A percentile compares a stretch with the other conserved stretches of the same genome.
Conservation (phyloP, 1,284 basidiomycete species). For the Mycena sp. region DNA sequence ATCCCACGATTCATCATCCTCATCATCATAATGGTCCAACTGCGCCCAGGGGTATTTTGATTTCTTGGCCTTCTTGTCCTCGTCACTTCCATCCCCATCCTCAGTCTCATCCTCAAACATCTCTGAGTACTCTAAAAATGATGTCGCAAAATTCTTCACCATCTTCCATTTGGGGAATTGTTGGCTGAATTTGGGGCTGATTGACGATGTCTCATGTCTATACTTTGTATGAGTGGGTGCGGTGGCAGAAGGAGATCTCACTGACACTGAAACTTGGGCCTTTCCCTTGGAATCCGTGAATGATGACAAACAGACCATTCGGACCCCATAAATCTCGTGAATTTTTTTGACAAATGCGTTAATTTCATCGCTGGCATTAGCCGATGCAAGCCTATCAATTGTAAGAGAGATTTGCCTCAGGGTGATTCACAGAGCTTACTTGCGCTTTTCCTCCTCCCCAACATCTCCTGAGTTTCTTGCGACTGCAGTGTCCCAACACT, state of each 20-base stretch:
- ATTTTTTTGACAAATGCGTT: too few species aligned
- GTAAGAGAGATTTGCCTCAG: too few species aligned
- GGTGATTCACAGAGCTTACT: not conserved
- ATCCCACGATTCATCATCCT: not conserved
- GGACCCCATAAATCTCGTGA: too few species aligned
- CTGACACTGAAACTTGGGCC: too few species aligned
- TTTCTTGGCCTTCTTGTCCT: not conserved
- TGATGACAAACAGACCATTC: too few species aligned
- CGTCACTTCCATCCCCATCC: too few species aligned
- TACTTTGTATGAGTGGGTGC: too few species aligned
- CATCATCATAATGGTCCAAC: not conserved
- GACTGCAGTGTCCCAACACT: not conserved
- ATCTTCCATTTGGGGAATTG: conserved; percentile 1
- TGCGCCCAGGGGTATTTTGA: not conserved
- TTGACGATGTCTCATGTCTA: too few species aligned
- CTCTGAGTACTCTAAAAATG: not conserved
- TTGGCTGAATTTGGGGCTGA: too few species aligned
- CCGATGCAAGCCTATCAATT: not conserved
- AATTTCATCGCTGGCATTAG: too few species aligned
- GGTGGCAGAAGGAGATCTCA: too few species aligned
- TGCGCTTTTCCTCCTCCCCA: not conserved
- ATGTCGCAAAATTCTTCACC: not conserved
- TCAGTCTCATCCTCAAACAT: not conserved
- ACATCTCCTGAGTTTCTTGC: not conserved
- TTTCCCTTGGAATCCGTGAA: too few species aligned